Conservation (phyloP, 495 filamentous ascomycete species). For the Mycothermus thermophilus region DNA sequence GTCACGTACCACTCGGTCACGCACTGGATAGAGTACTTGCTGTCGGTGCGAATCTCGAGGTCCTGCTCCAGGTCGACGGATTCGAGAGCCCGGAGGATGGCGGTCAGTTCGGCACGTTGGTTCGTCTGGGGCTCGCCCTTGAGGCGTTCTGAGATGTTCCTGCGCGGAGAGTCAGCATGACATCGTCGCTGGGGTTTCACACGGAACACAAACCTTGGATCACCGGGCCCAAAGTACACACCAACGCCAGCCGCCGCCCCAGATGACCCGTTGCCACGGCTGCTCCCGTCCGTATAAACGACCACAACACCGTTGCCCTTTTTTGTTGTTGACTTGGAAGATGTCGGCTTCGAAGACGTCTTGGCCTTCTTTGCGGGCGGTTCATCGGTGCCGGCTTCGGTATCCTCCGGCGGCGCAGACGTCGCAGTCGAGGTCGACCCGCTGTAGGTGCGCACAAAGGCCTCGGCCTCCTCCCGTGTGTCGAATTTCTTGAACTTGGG, state of each 20-base stretch:
- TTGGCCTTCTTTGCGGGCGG: constrained; percentile 46
- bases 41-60: constrained; percentile 67
- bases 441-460: constrained; percentile 24
- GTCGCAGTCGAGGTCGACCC: constrained; percentile 29
- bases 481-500: constrained; percentile 73
- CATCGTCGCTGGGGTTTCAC: constrained; percentile 4
- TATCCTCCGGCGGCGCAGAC: constrained; percentile 14
- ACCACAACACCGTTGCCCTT: constrained; percentile 28
- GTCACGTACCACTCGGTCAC: constrained; percentile 70
- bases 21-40: constrained; percentile 78
- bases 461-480: constrained; percentile 59
- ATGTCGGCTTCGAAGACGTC: constrained; percentile 12
- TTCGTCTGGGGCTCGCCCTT: constrained; percentile 70
- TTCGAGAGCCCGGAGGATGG: constrained; percentile 71
- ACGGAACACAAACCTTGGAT: constrained; percentile 44
- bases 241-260: constrained; percentile 71
- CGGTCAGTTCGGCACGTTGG: constrained; percentile 85
- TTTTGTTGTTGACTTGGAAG: neutral
- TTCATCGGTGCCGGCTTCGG: constrained; percentile 11
- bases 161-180: neutral
- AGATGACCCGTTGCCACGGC: constrained; percentile 57
- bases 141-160: constrained; percentile 74
- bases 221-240: constrained; percentile 68
- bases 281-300: constrained; percentile 86
- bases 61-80: constrained; percentile 39